phyloP scores from a whole-genome alignment of 2,329 filamentous ascomycete genomes.

The Tolypocladium tropicale region DNA sequence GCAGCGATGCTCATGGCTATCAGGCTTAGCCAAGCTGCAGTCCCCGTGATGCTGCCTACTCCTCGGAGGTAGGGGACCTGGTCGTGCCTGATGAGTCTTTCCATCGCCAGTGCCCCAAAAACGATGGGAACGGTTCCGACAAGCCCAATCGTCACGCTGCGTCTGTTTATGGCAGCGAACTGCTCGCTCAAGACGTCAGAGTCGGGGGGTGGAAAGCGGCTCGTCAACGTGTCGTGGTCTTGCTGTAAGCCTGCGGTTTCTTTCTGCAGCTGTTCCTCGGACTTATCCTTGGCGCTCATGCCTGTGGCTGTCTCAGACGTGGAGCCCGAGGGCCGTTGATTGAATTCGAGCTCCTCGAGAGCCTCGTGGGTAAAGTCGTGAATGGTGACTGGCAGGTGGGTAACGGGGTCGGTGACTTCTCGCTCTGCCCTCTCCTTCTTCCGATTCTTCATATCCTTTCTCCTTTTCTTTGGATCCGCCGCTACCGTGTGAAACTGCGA shows the following conservation, averaged over 20 bases:
- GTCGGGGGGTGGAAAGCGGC: slow-evolving; percentile 37
- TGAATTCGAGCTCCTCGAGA: slow-evolving; percentile 27
- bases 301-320: slow-evolving; percentile 28
- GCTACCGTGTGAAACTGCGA: slow-evolving; percentile 24
- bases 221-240: slow-evolving; percentile 29
- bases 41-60: not conserved
- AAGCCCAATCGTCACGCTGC: slow-evolving; percentile 24
- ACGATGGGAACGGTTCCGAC: slow-evolving; percentile 23
- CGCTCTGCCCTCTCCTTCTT: slow-evolving; percentile 36
- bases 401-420: slow-evolving; percentile 63
- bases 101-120: slow-evolving; percentile 13
- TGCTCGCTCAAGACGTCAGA: slow-evolving; percentile 30
- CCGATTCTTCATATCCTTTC: slow-evolving; percentile 36
- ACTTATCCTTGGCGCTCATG: slow-evolving; percentile 25
- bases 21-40: slow-evolving; percentile 16
- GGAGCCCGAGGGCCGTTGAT: slow-evolving; percentile 22
- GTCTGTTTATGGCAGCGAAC: slow-evolving; percentile 19
- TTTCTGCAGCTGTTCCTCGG: slow-evolving; percentile 22
- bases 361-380: slow-evolving; percentile 59
- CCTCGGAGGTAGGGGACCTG: not conserved
- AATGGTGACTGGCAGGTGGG: slow-evolving; percentile 57
- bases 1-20: slow-evolving; percentile 13
- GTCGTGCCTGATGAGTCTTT: slow-evolving; percentile 4
- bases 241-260: slow-evolving; percentile 25
- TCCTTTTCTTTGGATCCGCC: slow-evolving; percentile 33